Percentiles rank a stretch among this genome's conserved stretches.
phyloP scores from a whole-genome alignment of 108 stramenopile species.

The Cyclotella atomus region DNA sequence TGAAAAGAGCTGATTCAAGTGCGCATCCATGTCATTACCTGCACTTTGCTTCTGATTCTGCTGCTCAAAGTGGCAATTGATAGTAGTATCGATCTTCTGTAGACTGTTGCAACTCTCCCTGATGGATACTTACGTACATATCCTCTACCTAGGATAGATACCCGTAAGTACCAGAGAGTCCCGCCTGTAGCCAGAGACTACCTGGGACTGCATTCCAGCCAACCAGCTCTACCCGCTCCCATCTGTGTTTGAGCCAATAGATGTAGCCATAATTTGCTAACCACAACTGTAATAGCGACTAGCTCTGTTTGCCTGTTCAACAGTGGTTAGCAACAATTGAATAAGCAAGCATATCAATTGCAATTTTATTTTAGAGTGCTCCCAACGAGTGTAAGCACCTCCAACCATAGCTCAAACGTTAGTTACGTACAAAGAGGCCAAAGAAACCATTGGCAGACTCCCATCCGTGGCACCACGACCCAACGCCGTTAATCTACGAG shows the following conservation, averaged over 20 bases:
- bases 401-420: slow-evolving; percentile 15
- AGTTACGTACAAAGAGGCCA: slow-evolving; percentile 8
- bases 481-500: slow-evolving; percentile 2
- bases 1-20: background rate
- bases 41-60: background rate
- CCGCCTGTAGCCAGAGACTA: slow-evolving; percentile 1
- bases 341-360: too few species aligned
- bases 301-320: slow-evolving; percentile 1
- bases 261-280: slow-evolving; percentile 17
- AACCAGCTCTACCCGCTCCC: background rate
- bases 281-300: slow-evolving; percentile 7
- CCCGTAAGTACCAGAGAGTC: background rate
- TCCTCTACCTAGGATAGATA: background rate
- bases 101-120: slow-evolving; percentile 2
- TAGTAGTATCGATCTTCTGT: too few species aligned
- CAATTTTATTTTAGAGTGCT: background rate
- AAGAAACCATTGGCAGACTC: slow-evolving; percentile 5
- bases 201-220: slow-evolving; percentile 12
- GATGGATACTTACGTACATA: background rate
- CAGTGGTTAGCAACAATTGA: slow-evolving; percentile 8
- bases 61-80: background rate
- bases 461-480: slow-evolving; percentile 5
- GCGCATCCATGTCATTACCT: background rate
- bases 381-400: background rate
- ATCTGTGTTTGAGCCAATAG: slow-evolving; percentile 2